These are phyloP conservation scores for Penicillium steckii DNA, from an alignment of 495 filamentous ascomycete species.

Conservation along the genomic window DNA sequence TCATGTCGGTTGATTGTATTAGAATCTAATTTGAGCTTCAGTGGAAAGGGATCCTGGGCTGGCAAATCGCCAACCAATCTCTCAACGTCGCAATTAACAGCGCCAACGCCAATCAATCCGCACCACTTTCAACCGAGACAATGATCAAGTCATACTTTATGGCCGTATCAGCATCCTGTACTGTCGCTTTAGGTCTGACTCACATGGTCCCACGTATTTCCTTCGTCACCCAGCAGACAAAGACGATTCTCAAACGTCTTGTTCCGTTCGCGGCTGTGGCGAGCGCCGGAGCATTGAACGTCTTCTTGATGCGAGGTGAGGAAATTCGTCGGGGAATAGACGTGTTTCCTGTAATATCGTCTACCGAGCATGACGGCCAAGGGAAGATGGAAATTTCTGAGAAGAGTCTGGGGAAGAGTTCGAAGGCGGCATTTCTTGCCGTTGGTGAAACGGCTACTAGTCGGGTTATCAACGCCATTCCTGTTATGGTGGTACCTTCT, in stretches of 20 bases:
- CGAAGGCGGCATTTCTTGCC: slow-evolving; percentile 81
- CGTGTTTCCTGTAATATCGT: slow-evolving; percentile 69
- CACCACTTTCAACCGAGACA: slow-evolving; percentile 72
- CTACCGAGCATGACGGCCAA: slow-evolving; percentile 13
- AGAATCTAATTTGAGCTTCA: too few relatives aligned
- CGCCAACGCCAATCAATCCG: slow-evolving; percentile 95
- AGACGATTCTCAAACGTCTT: slow-evolving; percentile 70
- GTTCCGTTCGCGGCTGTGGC: slow-evolving; percentile 95
- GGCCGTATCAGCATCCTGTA: slow-evolving; percentile 86
- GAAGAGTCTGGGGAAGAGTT: slow-evolving; percentile 74
- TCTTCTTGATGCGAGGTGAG: slow-evolving; percentile 94
- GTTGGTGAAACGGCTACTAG: slow-evolving; percentile 87
- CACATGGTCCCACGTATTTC: slow-evolving; percentile 77
- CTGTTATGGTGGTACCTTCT: slow-evolving; percentile 92
- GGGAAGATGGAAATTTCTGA: slow-evolving; percentile 52
- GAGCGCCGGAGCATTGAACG: slow-evolving; percentile 84
- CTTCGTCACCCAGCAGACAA: slow-evolving; percentile 65
- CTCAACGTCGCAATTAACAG: slow-evolving; percentile 97
- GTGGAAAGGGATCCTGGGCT: slow-evolving; percentile 80
- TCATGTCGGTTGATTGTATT: too few relatives aligned
- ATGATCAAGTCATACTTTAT: slow-evolving; percentile 85
- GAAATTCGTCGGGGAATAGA: slow-evolving; percentile 92
- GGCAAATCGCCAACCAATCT: slow-evolving; percentile 95
- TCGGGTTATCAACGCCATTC: slow-evolving; percentile 85
- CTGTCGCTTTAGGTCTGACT: slow-evolving; percentile 89